Conservation (phyloP, 306 rosid species). For the Senna tora region DNA sequence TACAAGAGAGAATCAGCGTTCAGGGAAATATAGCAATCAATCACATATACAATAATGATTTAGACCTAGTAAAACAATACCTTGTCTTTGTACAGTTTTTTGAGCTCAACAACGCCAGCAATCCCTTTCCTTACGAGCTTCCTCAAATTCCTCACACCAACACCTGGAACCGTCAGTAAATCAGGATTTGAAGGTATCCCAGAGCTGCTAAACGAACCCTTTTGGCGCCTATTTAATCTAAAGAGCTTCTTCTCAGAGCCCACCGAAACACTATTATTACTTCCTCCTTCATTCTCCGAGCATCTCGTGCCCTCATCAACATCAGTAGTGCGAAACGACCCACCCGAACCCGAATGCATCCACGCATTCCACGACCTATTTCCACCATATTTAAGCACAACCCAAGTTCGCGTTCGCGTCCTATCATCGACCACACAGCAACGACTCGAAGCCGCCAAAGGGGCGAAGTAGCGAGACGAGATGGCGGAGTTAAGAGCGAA, state of each 20-base stretch:
- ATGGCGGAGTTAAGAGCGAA: background rate
- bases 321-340: conserved; percentile 42
- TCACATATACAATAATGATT: background rate
- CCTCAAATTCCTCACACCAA: conserved; percentile 88
- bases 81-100: conserved; percentile 89
- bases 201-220: conserved; percentile 42
- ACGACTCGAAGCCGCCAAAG: conserved; percentile 21
- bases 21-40: background rate
- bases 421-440: conserved; percentile 36
- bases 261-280: background rate
- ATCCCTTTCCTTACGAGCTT: conserved; percentile 87
- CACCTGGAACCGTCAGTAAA: conserved; percentile 91
- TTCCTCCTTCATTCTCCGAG: conserved; percentile 13
- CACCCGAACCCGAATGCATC: conserved; percentile 43
- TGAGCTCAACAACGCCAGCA: conserved; percentile 84
- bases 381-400: conserved; percentile 39
- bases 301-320: conserved; percentile 25
- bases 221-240: conserved; percentile 60
- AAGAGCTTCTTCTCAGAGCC: conserved; percentile 41
- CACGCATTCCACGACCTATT: conserved; percentile 32
- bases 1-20: background rate
- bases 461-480: conserved; percentile 28
- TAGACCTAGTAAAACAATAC: conserved; percentile 31
- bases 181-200: conserved; percentile 66
- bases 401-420: conserved; percentile 52